These are phyloP conservation scores for Phytophthora colocasiae DNA, from an alignment of 352 stramenopile genomes.

Conservation along the genomic window DNA sequence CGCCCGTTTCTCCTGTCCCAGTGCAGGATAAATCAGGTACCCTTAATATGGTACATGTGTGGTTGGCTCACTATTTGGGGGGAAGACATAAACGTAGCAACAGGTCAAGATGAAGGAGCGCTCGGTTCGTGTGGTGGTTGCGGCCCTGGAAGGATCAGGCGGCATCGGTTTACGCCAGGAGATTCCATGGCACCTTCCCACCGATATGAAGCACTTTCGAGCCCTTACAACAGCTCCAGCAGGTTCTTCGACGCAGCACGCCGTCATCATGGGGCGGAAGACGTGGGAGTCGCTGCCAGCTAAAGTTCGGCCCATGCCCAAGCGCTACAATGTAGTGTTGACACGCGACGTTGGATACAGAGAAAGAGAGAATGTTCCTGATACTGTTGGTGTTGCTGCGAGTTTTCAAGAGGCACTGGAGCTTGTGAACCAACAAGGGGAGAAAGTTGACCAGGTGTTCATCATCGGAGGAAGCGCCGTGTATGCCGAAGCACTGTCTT, in stretches of 20 bases:
- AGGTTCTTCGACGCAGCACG: constrained; percentile 79
- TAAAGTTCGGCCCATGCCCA: constrained; percentile 95
- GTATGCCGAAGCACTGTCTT: constrained; percentile 94
- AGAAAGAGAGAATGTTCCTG: constrained; percentile 50
- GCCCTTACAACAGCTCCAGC: constrained; percentile 79
- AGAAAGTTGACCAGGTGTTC: constrained; percentile 94
- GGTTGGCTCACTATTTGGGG: constrained; percentile 1
- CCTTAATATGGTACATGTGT: constrained; percentile 1
- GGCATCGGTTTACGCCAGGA: constrained; percentile 88
- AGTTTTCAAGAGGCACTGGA: constrained; percentile 93
- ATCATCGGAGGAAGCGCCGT: constrained; percentile 97
- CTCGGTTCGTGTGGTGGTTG: constrained; percentile 87
- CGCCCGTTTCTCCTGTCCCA: neutral
- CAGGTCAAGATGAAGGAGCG: constrained; percentile 31
- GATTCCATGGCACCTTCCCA: constrained; percentile 95
- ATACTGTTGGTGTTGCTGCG: constrained; percentile 86
- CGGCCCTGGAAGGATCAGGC: constrained; percentile 80
- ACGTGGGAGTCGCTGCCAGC: constrained; percentile 99
- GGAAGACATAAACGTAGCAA: neutral
- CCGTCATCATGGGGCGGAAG: constrained; percentile 99
- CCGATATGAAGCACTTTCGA: constrained; percentile 98
- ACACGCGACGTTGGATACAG: constrained; percentile 78
- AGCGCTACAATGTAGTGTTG: constrained; percentile 97
- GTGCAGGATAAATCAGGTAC: neutral
- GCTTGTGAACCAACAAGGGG: constrained; percentile 68